These are phyloP conservation scores for Daldinia decipiens DNA, from an alignment of 495 filamentous ascomycete genomes.

Conservation along the genomic window DNA sequence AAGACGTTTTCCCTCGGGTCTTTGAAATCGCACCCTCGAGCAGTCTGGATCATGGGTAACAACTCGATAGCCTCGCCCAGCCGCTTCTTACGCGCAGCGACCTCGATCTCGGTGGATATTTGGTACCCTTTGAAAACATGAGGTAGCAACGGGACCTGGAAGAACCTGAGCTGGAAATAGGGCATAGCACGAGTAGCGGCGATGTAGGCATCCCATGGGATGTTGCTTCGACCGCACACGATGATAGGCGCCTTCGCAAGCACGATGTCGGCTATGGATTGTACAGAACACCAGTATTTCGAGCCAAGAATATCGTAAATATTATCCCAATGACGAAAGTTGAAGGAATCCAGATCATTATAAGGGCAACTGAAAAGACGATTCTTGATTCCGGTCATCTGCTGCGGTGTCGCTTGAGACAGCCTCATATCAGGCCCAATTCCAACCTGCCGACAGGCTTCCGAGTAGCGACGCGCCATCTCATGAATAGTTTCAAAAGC, in stretches of 20 bases:
- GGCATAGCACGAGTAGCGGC: conserved; percentile 32
- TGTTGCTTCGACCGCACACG: conserved; percentile 38
- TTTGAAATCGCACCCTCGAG: conserved; percentile 24
- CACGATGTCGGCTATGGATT: conserved; percentile 38
- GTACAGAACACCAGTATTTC: conserved; percentile 34
- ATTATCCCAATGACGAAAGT: conserved; percentile 25
- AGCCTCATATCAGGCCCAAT: conserved; percentile 15
- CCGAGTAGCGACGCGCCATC: conserved; percentile 28
- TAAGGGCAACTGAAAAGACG: conserved; percentile 10
- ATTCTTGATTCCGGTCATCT: conserved; percentile 18
- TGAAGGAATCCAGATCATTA: conserved; percentile 32
- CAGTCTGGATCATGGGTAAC: conserved; percentile 37
- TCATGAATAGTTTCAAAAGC: conserved; percentile 37
- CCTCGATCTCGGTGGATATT: conserved; percentile 25
- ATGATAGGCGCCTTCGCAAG: conserved; percentile 32
- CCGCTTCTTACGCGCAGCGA: conserved; percentile 27
- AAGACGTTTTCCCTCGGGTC: conserved; percentile 40
- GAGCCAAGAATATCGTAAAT: conserved; percentile 36
- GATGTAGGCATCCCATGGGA: conserved; percentile 36
- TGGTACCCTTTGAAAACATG: conserved; percentile 15
- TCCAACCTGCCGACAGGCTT: conserved; percentile 20
- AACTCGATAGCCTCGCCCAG: conserved; percentile 37
- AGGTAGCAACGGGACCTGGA: conserved; percentile 26
- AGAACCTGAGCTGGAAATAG: conserved; percentile 31
- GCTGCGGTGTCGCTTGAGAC: conserved; percentile 9